These are phyloP conservation scores for Periconia digitata DNA, from an alignment of 2,329 filamentous ascomycete species.

Conservation along the genomic window DNA sequence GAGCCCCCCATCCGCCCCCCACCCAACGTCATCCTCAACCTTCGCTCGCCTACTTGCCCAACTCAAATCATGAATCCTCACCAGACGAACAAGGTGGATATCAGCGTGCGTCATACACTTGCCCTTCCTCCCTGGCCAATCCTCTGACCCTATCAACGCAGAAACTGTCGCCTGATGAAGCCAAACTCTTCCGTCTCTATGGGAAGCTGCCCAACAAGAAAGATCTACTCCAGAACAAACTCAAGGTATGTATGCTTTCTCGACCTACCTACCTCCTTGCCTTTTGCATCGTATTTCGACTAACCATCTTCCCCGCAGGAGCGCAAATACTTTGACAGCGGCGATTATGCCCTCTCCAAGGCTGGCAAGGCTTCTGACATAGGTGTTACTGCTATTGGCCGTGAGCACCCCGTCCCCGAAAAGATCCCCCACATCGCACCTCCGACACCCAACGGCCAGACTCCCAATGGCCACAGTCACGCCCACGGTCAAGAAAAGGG, in stretches of 20 bases:
- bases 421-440: slow-evolving; percentile 89
- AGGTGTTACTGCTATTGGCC: slow-evolving; percentile 90
- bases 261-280: background rate
- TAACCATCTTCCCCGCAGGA: slow-evolving; percentile 55
- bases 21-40: slow-evolving; percentile 15
- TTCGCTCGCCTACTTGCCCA: slow-evolving; percentile 8
- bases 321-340: slow-evolving; percentile 95
- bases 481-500: slow-evolving; percentile 58
- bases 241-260: slow-evolving; percentile 64
- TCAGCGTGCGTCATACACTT: slow-evolving; percentile 69
- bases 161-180: slow-evolving; percentile 92
- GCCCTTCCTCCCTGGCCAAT: slow-evolving; percentile 5
- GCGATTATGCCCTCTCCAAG: slow-evolving; percentile 95
- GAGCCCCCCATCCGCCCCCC: slow-evolving; percentile 1
- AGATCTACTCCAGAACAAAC: slow-evolving; percentile 94
- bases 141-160: slow-evolving; percentile 46
- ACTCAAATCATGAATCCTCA: slow-evolving; percentile 78
- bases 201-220: slow-evolving; percentile 97
- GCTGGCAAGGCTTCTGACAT: slow-evolving; percentile 94
- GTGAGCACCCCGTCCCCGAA: slow-evolving; percentile 90
- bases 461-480: slow-evolving; percentile 43
- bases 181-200: slow-evolving; percentile 94
- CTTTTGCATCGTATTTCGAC: background rate
- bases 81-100: slow-evolving; percentile 97
- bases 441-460: slow-evolving; percentile 52